A percentile compares a stretch with the other conserved stretches of the same genome.
Conservation (phyloP, 768 basidiomycete genomes). For the Suillus subalutaceus region DNA sequence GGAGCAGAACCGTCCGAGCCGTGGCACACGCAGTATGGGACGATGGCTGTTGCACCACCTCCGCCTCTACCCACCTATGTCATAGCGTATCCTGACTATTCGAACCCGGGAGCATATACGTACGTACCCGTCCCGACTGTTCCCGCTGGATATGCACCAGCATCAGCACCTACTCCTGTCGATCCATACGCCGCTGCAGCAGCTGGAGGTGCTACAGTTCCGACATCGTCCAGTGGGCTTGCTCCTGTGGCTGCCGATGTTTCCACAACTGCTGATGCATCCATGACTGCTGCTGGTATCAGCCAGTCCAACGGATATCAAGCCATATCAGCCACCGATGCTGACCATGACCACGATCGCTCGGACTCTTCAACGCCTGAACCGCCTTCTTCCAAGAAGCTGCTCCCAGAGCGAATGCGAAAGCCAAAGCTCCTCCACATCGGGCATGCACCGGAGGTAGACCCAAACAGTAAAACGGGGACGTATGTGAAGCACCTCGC, state of each 20-base stretch:
- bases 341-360: background rate
- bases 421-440: constrained; percentile 29
- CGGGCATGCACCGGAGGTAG: constrained; percentile 50
- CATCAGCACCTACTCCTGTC: background rate
- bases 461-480: constrained; percentile 50
- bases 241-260: background rate
- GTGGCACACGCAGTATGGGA: background rate
- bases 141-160: background rate
- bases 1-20: background rate
- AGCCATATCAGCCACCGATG: background rate
- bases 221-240: background rate
- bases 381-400: background rate
- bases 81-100: constrained; percentile 5
- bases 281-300: background rate
- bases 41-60: background rate
- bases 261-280: background rate
- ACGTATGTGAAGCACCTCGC: constrained; percentile 38
- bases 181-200: background rate
- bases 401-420: background rate
- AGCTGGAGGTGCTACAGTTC: background rate
- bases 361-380: constrained; percentile 1
- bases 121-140: constrained; percentile 2
- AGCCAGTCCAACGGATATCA: background rate
- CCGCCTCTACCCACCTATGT: background rate
- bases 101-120: constrained; percentile 5